Conservation (phyloP, 495 filamentous ascomycete species). For the Aspergillus funiculosus region DNA sequence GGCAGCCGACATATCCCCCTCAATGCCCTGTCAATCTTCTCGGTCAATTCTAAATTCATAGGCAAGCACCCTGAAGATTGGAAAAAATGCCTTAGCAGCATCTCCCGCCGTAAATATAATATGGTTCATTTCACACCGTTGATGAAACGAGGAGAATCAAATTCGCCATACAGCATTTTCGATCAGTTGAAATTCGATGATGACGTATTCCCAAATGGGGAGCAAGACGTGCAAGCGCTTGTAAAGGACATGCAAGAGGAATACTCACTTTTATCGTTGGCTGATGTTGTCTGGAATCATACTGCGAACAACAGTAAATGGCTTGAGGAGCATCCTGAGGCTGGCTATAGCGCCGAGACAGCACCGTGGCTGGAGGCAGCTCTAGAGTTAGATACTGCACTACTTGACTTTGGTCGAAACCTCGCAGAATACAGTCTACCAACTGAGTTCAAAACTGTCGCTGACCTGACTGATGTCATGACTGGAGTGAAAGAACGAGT, state of each 20-base stretch:
- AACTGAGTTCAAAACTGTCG: constrained; percentile 59
- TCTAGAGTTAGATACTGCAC: constrained; percentile 75
- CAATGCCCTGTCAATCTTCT: constrained; percentile 83
- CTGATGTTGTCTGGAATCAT: constrained; percentile 98
- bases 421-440: constrained; percentile 65
- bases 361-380: constrained; percentile 91
- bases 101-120: constrained; percentile 87
- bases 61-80: constrained; percentile 82
- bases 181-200: constrained; percentile 88
- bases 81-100: constrained; percentile 82
- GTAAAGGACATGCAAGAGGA: constrained; percentile 78
- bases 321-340: constrained; percentile 91
- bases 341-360: constrained; percentile 89
- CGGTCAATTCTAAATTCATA: constrained; percentile 97
- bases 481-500: constrained; percentile 74
- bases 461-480: constrained; percentile 80
- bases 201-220: constrained; percentile 75
- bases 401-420: constrained; percentile 69
- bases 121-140: constrained; percentile 98
- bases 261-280: constrained; percentile 78
- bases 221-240: constrained; percentile 72
- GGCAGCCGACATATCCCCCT: constrained; percentile 65
- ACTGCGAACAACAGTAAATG: constrained; percentile 94
- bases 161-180: constrained; percentile 95
- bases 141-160: constrained; percentile 79